Conservation (phyloP, 116 monocot genomes). For the Iris pallida region DNA sequence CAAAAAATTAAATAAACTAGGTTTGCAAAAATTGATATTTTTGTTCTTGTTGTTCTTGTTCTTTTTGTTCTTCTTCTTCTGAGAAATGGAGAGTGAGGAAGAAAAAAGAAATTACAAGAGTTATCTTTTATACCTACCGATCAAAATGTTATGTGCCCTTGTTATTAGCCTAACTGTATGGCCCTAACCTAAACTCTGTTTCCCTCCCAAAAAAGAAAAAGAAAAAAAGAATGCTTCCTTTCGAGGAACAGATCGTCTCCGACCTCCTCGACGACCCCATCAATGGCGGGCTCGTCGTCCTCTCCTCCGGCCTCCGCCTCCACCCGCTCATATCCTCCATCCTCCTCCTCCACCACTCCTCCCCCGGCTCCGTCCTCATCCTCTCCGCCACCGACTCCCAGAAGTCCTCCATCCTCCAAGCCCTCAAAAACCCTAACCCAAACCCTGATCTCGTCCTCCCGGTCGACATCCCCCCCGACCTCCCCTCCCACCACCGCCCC, state of each 20-base stretch:
- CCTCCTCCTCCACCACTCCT: slow-evolving; percentile 16
- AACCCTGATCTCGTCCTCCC: slow-evolving; percentile 16
- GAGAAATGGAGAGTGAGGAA: no score
- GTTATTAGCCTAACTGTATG: no score
- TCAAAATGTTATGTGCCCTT: no score
- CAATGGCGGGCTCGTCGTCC: slow-evolving; percentile 13
- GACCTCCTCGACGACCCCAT: slow-evolving; percentile 15
- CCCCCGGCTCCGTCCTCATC: slow-evolving; percentile 22
- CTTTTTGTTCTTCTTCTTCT: no score
- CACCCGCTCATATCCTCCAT: slow-evolving; percentile 19
- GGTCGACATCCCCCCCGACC: slow-evolving; percentile 46
- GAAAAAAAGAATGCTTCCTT: slow-evolving; percentile 21
- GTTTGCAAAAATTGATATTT: no score
- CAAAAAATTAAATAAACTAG: no score
- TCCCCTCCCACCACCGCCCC: slow-evolving; percentile 52
- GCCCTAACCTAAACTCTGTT: not conserved
- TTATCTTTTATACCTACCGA: no score
- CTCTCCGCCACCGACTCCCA: slow-evolving; percentile 60
- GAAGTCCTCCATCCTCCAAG: slow-evolving; percentile 34
- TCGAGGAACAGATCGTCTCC: slow-evolving; percentile 23
- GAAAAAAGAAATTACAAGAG: no score
- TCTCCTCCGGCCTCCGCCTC: slow-evolving; percentile 27
- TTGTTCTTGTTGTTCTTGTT: no score
- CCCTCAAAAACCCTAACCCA: slow-evolving; percentile 20
- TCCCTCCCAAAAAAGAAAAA: not conserved